A percentile compares a stretch with the other conserved stretches of the same genome.
phyloP scores from a whole-genome alignment of 1,284 basidiomycete species.

The Earliella scabrosa region DNA sequence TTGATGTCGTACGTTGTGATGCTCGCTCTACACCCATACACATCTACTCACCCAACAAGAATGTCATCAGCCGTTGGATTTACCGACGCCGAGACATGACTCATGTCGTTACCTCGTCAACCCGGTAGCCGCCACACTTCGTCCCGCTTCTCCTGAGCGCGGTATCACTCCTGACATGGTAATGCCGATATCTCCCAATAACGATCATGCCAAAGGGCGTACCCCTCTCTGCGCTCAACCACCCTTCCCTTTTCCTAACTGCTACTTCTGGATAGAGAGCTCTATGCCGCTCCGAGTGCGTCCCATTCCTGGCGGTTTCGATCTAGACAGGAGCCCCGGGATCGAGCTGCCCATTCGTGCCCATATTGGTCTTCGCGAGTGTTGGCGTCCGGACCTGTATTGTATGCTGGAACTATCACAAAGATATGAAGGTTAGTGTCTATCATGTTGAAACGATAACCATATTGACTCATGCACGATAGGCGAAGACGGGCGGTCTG shows the following conservation, averaged over 20 bases:
- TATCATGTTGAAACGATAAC: no score
- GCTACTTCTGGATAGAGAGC: slow-evolving; percentile 10
- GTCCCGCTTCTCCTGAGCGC: not conserved
- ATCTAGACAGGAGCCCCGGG: not conserved
- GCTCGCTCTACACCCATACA: no score
- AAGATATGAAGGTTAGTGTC: no score
- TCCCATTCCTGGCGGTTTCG: not conserved
- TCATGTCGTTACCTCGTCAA: slow-evolving; percentile 1
- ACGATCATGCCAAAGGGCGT: not conserved
- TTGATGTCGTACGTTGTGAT: not conserved
- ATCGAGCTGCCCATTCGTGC: not conserved
- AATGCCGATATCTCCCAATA: slow-evolving; percentile 8
- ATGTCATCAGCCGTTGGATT: not conserved
- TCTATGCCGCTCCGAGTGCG: slow-evolving; percentile 1
- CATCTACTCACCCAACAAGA: not conserved
- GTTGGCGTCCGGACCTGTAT: not conserved
- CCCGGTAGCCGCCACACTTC: not conserved
- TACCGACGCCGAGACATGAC: not conserved
- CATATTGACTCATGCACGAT: no score
- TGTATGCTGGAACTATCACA: no score
- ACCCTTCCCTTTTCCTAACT: slow-evolving; percentile 9
- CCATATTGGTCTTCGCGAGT: not conserved
- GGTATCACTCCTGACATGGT: slow-evolving; percentile 7
- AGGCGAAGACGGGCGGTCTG: no score
- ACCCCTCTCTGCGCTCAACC: not conserved